Evolutionary conservation across 176 grass and related monocot species (phyloP).

Genomic region (Zoysia pacifica): DNA sequence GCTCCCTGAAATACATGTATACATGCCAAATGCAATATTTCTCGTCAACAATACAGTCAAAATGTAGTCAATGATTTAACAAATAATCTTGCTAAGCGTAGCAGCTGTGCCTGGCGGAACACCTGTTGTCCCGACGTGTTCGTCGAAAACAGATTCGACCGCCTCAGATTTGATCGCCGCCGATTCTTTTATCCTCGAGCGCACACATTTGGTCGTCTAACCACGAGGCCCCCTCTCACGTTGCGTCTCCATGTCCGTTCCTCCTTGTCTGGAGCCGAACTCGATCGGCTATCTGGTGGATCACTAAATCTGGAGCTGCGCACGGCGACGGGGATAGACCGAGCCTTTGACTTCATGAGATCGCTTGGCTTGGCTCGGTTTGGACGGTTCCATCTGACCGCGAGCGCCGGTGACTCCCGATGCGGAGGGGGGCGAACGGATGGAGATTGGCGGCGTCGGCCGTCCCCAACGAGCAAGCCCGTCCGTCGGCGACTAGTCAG

Average conservation of each 20-base stretch:
- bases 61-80: conserved; percentile 9
- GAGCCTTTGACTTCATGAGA: conserved; percentile 40
- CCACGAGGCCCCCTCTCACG: no score
- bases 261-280: conserved; percentile 55
- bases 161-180: conserved; percentile 18
- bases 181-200: conserved; percentile 41
- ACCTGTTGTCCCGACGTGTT: conserved; percentile 55
- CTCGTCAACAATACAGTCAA: neutral
- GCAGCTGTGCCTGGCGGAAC: neutral
- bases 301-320: conserved; percentile 26
- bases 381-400: conserved; percentile 43
- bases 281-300: conserved; percentile 1
- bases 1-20: no score
- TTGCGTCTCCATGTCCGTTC: conserved; percentile 61
- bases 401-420: conserved; percentile 45
- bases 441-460: conserved; percentile 2
- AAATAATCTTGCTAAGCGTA: neutral
- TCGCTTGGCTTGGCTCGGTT: conserved; percentile 24
- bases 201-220: conserved; percentile 6
- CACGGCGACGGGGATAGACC: neutral
- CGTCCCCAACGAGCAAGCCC: conserved; percentile 3
- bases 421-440: conserved; percentile 33
- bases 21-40: neutral
- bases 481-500: neutral
- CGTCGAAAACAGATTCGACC: conserved; percentile 70